Percentiles rank a stretch among this genome's conserved stretches.
phyloP scores from a whole-genome alignment of 2,329 filamentous ascomycete genomes.

The Coniochaeta prunicola region DNA sequence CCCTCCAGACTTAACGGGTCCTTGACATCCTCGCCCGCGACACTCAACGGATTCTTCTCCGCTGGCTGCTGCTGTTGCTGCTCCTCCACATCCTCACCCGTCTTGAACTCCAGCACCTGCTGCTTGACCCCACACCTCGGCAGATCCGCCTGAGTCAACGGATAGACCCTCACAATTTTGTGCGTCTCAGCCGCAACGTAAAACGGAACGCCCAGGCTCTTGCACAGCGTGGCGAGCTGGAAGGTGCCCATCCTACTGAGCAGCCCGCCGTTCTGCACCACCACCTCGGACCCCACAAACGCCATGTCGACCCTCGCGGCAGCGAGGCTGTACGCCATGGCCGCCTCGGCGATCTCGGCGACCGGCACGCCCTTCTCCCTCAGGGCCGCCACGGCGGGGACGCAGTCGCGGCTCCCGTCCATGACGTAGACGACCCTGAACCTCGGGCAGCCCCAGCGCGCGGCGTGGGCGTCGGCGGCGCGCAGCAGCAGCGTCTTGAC shows the following conservation, averaged over 20 bases:
- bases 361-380: slow-evolving; percentile 72
- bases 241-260: slow-evolving; percentile 81
- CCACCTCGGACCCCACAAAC: slow-evolving; percentile 70
- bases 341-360: slow-evolving; percentile 69
- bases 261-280: slow-evolving; percentile 89
- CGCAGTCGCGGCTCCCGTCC: slow-evolving; percentile 55
- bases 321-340: slow-evolving; percentile 68
- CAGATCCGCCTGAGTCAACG: slow-evolving; percentile 72
- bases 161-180: slow-evolving; percentile 88
- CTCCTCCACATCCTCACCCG: slow-evolving; percentile 35
- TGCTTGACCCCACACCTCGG: slow-evolving; percentile 59
- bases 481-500: slow-evolving; percentile 70
- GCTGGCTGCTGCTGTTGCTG: slow-evolving; percentile 13
- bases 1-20: slow-evolving; percentile 3
- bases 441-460: slow-evolving; percentile 45
- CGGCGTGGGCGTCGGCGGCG: slow-evolving; percentile 58
- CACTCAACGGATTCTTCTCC: slow-evolving; percentile 7
- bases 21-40: slow-evolving; percentile 35
- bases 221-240: slow-evolving; percentile 78
- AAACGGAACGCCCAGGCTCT: slow-evolving; percentile 57
- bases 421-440: slow-evolving; percentile 82
- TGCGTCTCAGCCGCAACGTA: slow-evolving; percentile 93
- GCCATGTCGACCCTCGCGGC: slow-evolving; percentile 60
- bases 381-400: slow-evolving; percentile 63
- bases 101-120: slow-evolving; percentile 66